A percentile compares a stretch with the other conserved stretches of the same genome.
phyloP scores from a whole-genome alignment of 495 filamentous ascomycete genomes.

The Chaetomium fimeti region DNA sequence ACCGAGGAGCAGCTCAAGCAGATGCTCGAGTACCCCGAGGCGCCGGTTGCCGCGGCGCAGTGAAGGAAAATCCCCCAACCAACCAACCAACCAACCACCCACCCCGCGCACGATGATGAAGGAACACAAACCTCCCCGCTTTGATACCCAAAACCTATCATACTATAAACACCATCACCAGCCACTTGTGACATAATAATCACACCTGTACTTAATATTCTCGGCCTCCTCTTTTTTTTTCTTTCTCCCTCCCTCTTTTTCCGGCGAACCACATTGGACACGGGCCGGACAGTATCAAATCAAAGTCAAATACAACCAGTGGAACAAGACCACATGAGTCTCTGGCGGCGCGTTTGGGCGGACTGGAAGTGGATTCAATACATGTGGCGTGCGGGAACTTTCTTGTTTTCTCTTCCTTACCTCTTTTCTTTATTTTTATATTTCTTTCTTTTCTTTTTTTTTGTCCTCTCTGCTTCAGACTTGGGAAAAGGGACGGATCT shows the following conservation, averaged over 20 bases:
- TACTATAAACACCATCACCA: neutral
- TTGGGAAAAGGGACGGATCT: slow-evolving; percentile 20
- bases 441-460: slow-evolving; percentile 4
- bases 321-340: neutral
- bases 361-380: neutral
- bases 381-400: neutral
- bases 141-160: slow-evolving; percentile 5
- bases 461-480: slow-evolving; percentile 6
- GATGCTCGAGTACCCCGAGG: slow-evolving; percentile 40
- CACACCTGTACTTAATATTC: slow-evolving; percentile 11
- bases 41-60: slow-evolving; percentile 16
- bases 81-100: neutral
- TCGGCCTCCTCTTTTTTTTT: neutral
- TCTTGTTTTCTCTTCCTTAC: neutral
- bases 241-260: neutral
- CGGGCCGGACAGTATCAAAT: slow-evolving; percentile 17
- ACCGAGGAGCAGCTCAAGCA: slow-evolving; percentile 47
- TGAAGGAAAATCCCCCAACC: slow-evolving; percentile 1
- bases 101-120: neutral
- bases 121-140: neutral
- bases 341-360: neutral
- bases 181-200: slow-evolving; percentile 1
- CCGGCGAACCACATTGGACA: slow-evolving; percentile 20
- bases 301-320: slow-evolving; percentile 3
- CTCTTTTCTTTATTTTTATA: slow-evolving; percentile 8